Evolutionary conservation across 106 monocot species (phyloP), one percentile per base, ranked within the genome.

Genomic region (Platanthera guangdongensis): DNA sequence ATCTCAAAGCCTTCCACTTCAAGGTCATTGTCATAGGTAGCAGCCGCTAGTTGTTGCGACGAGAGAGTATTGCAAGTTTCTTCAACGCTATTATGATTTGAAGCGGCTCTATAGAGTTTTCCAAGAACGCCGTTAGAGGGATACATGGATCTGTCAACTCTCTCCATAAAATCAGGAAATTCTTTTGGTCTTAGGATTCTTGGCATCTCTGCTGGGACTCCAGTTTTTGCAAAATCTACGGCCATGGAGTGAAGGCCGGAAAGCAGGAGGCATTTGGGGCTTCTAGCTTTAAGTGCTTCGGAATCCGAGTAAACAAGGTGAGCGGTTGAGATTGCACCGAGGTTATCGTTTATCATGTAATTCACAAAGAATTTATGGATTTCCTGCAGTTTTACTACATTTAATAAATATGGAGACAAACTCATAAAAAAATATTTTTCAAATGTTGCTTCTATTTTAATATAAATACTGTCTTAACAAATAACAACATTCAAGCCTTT

Each of bases 141-240:
- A 74, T 92, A 94, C 72, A 60, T 88, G 19, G 88, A 82, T 73
- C 75, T 90, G 30, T 92, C 94, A 67, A 62, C 75, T 76, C 99
- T 87, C 51, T 94, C 99, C 99, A 99, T 94, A 77, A 99, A 99
- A 84, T 99, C 92, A 12, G 99, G 99, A 51, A 78, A 99, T 70
- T 85, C 80, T 70, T 78, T 92, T 47, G 94, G 99, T 81, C 14
- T 92, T 12, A 99, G 81, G 2, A 51, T 22, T 15, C 68, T 82
- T 28, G 99, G 99, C 94, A 99, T 99, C 80, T 99, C 99, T 6
- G 99, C 99, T 19, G 94, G 92, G 25, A 88, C 78, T 63, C 99
- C 99, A 2, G 94, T 92, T 75, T 99, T 99, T 16, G 99, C 99
- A 54, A 92, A 99, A 57, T 99, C 99, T 6, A 99, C 99, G 5